Percentiles rank a stretch among this genome's conserved stretches.
Evolutionary conservation across 2,329 filamentous ascomycete genomes (phyloP).

Genomic region (Sarocladiaceae sp.): DNA sequence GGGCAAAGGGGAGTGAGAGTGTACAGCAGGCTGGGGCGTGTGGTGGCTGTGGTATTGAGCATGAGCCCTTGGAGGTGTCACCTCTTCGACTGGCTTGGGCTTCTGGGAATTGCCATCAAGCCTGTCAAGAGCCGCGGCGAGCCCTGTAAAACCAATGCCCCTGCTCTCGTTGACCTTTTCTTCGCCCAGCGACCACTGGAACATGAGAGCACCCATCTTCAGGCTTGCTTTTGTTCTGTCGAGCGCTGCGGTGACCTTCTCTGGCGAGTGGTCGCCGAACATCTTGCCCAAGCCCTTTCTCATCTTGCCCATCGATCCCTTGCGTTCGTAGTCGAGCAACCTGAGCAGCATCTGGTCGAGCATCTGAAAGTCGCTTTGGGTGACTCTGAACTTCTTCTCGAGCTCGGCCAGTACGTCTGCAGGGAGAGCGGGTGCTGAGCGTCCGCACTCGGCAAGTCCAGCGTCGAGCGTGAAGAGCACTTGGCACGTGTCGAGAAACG

Average conservation of each 20-base stretch:
- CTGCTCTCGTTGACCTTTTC: conserved; percentile 52
- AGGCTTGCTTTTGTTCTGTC: conserved; percentile 54
- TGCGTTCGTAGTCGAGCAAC: conserved; percentile 56
- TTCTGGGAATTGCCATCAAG: conserved; percentile 17
- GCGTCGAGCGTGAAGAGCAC: conserved; percentile 63
- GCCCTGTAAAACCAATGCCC: conserved; percentile 61
- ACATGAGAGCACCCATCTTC: conserved; percentile 56
- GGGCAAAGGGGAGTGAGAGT: neutral
- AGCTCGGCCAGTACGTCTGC: conserved; percentile 57
- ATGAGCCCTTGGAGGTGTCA: neutral
- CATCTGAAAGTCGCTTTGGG: conserved; percentile 54
- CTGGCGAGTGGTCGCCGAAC: conserved; percentile 55
- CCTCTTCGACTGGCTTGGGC: conserved; percentile 9
- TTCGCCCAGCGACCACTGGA: conserved; percentile 58
- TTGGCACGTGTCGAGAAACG: conserved; percentile 61
- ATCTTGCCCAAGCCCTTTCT: conserved; percentile 57
- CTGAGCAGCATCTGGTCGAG: conserved; percentile 58
- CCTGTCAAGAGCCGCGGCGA: conserved; percentile 55
- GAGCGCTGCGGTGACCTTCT: conserved; percentile 52
- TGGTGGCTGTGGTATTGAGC: neutral
- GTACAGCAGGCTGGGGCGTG: neutral
- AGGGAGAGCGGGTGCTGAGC: conserved; percentile 47
- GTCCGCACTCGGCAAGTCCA: conserved; percentile 50
- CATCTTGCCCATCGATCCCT: conserved; percentile 52
- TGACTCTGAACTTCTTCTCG: conserved; percentile 55